Conservation (phyloP, 2,329 filamentous ascomycete genomes). For the Canariomyces notabilis region DNA sequence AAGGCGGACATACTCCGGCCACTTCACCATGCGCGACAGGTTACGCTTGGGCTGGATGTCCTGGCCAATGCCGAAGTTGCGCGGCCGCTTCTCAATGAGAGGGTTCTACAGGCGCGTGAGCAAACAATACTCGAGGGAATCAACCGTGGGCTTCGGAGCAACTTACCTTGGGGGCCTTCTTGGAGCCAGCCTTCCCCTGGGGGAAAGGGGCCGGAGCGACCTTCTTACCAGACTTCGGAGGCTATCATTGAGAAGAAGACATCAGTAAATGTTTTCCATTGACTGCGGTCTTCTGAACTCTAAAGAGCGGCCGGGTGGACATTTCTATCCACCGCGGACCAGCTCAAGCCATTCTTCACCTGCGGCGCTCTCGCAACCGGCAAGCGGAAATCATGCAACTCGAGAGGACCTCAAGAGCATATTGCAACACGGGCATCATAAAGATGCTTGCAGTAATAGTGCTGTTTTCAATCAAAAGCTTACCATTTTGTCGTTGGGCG, state of each 20-base stretch:
- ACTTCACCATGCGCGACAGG: conserved; percentile 97
- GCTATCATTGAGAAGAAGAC: conserved; percentile 99
- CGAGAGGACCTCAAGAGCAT: conserved; percentile 31
- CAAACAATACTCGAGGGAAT: conserved; percentile 3
- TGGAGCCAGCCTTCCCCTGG: conserved; percentile 81
- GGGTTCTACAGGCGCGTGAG: conserved; percentile 68
- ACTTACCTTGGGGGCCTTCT: conserved; percentile 96
- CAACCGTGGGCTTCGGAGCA: conserved; percentile 2
- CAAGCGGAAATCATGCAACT: conserved; percentile 38
- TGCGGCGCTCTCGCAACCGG: conserved; percentile 38
- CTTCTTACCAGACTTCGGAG: conserved; percentile 98
- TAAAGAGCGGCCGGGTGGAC: conserved; percentile 65
- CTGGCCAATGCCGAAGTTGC: conserved; percentile 98
- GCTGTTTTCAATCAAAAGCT: conserved; percentile 40
- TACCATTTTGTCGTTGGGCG: conserved; percentile 58
- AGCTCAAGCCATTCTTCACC: conserved; percentile 66
- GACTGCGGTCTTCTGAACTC: conserved; percentile 79
- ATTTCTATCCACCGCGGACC: conserved; percentile 48
- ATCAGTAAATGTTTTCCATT: conserved; percentile 84
- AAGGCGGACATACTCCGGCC: conserved; percentile 98
- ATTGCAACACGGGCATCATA: conserved; percentile 19
- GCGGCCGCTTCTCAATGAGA: conserved; percentile 94
- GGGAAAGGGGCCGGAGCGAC: conserved; percentile 95
- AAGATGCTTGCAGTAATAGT: conserved; percentile 27
- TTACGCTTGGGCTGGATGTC: conserved; percentile 97